Conservation (phyloP, 1,284 basidiomycete species). For the Porogramme epimiltina region DNA sequence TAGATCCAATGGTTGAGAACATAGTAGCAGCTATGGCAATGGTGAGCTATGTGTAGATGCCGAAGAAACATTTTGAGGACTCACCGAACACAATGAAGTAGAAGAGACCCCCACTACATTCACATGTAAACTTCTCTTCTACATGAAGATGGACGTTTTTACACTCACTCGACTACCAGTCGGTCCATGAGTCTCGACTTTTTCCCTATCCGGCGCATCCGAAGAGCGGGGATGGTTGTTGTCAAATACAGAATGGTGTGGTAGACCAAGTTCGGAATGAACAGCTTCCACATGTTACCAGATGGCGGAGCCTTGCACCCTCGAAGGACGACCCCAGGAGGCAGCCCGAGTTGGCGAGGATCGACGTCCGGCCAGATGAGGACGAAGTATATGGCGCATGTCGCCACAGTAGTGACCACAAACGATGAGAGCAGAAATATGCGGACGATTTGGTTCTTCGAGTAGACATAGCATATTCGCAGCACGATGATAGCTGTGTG, state of each 20-base stretch:
- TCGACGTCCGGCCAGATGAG: conserved; percentile 20
- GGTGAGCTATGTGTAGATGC: not conserved
- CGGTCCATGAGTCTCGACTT: conserved; percentile 20
- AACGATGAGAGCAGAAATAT: not conserved
- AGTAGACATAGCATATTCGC: conserved; percentile 33
- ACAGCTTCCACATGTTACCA: conserved; percentile 24
- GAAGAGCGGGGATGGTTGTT: conserved; percentile 22
- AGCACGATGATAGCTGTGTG: conserved; percentile 28
- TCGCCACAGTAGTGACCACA: conserved; percentile 18
- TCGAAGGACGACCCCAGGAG: conserved; percentile 10
- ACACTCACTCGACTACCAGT: conserved; percentile 28
- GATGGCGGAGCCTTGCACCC: conserved; percentile 25
- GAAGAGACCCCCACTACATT: conserved; percentile 26
- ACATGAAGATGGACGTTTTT: too few species aligned
- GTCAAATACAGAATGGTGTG: conserved; percentile 28
- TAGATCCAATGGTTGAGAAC: conserved; percentile 21
- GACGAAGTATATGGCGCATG: conserved; percentile 7
- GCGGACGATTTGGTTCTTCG: conserved; percentile 19
- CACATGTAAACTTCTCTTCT: not conserved
- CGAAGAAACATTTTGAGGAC: not conserved
- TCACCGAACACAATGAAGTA: conserved; percentile 27
- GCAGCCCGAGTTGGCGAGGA: conserved; percentile 5
- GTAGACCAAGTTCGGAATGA: conserved; percentile 22
- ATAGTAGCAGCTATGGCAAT: conserved; percentile 13
- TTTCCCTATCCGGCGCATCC: conserved; percentile 15